phyloP scores from a whole-genome alignment of 1,284 basidiomycete genomes.

The Leccinum laetum region DNA sequence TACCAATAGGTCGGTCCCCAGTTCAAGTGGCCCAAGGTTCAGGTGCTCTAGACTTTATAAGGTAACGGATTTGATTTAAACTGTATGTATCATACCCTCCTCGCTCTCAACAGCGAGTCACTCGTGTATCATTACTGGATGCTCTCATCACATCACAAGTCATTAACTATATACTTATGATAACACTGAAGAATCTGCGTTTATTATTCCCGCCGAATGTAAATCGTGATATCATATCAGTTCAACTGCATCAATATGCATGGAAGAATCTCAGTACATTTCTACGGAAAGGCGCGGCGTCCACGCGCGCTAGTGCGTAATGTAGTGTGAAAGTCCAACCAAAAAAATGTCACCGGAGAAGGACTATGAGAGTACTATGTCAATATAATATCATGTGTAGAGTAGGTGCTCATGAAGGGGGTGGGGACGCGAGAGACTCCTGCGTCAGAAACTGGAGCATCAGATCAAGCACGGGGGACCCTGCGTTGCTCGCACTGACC shows the following conservation, averaged over 20 bases:
- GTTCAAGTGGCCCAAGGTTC: constrained; percentile 78
- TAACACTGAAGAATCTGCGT: constrained; percentile 16
- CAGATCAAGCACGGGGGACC: constrained; percentile 28
- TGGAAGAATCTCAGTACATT: constrained; percentile 14
- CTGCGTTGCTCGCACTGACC: constrained; percentile 36
- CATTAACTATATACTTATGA: constrained; percentile 10
- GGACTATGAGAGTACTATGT: constrained; percentile 18
- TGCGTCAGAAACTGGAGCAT: constrained; percentile 34
- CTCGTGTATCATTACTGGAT: constrained; percentile 27
- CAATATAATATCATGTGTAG: constrained; percentile 20
- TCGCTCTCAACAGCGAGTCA: constrained; percentile 46
- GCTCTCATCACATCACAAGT: constrained; percentile 14
- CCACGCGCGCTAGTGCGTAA: constrained; percentile 23
- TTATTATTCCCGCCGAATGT: constrained; percentile 1
- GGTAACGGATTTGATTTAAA: background rate
- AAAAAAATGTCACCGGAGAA: constrained; percentile 13
- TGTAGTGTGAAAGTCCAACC: constrained; percentile 22
- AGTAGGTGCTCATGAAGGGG: constrained; percentile 44
- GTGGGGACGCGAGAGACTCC: constrained; percentile 64
- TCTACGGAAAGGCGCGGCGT: constrained; percentile 18
- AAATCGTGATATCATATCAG: constrained; percentile 25
- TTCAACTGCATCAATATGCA: constrained; percentile 5
- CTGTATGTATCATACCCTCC: constrained; percentile 9
- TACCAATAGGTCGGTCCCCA: constrained; percentile 66
- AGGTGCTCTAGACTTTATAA: constrained; percentile 48